A percentile compares a stretch with the other conserved stretches of the same genome.
phyloP scores from a whole-genome alignment of 371 early-diverging fungal species.

The Mucor irregularis region DNA sequence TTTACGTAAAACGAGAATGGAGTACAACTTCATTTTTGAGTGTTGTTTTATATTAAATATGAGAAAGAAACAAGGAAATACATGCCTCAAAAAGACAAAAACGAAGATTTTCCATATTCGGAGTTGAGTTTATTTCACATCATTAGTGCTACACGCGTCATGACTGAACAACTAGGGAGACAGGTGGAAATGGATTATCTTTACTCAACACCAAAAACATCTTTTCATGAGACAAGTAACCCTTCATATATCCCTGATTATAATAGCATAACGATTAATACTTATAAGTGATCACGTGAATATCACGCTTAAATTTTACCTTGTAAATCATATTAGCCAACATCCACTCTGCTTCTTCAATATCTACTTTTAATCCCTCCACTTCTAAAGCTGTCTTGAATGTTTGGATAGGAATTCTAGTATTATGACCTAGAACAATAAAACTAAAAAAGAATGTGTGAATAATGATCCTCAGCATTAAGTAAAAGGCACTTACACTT shows the following conservation, averaged over 20 bases:
- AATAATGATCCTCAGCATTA: not conserved
- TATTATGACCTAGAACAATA: conserved; percentile 41
- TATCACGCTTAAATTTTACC: conserved; percentile 29
- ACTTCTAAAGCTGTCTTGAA: conserved; percentile 60
- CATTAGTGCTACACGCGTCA: conserved; percentile 2
- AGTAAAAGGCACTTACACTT: conserved; percentile 58
- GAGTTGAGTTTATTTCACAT: too few species aligned
- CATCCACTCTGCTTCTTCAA: conserved; percentile 58
- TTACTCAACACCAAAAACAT: conserved; percentile 74
- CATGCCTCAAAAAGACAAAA: conserved; percentile 8
- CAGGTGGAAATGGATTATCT: conserved; percentile 76
- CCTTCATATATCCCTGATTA: conserved; percentile 76
- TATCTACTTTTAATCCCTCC: conserved; percentile 41
- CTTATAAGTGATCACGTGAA: too few species aligned
- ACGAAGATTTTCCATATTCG: conserved; percentile 1
- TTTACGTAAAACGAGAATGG: conserved; percentile 55
- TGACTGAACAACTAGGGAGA: conserved; percentile 24
- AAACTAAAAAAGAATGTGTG: conserved; percentile 38
- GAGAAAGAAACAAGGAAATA: conserved; percentile 4
- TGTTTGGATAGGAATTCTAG: conserved; percentile 53
- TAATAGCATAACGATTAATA: not conserved
- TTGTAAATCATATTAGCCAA: conserved; percentile 78
- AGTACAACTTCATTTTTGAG: conserved; percentile 66
- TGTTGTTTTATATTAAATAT: conserved; percentile 12
- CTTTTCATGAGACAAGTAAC: conserved; percentile 85